These are phyloP conservation scores for Penicillium maclennaniae DNA, from an alignment of 495 filamentous ascomycete genomes.

Conservation along the genomic window DNA sequence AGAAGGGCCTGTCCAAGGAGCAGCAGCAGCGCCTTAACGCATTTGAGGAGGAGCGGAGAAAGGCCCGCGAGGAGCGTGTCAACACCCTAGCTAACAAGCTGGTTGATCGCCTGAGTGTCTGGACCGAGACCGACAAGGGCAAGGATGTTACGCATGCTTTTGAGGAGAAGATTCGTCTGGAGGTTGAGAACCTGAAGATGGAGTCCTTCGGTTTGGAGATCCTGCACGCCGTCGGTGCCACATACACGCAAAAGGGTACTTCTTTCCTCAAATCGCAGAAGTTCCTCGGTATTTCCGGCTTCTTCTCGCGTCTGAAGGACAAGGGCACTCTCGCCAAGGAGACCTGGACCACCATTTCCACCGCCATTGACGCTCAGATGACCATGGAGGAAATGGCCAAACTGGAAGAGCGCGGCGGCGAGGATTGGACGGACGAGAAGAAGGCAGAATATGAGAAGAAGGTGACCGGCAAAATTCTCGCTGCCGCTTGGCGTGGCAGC, in stretches of 20 bases:
- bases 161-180: slow-evolving; percentile 86
- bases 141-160: slow-evolving; percentile 81
- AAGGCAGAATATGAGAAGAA: slow-evolving; percentile 92
- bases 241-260: slow-evolving; percentile 82
- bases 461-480: slow-evolving; percentile 98
- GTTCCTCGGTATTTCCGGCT: slow-evolving; percentile 91
- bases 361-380: slow-evolving; percentile 96
- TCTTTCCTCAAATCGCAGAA: slow-evolving; percentile 91
- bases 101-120: slow-evolving; percentile 84
- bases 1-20: slow-evolving; percentile 81
- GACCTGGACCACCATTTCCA: slow-evolving; percentile 95
- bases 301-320: slow-evolving; percentile 90
- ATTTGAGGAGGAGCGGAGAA: slow-evolving; percentile 80
- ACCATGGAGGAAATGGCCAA: slow-evolving; percentile 99
- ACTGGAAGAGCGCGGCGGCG: slow-evolving; percentile 88
- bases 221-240: slow-evolving; percentile 86
- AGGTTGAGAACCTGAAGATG: slow-evolving; percentile 98
- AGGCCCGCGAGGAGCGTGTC: slow-evolving; percentile 86
- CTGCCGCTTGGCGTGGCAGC: slow-evolving; percentile 93
- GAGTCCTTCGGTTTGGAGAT: slow-evolving; percentile 98
- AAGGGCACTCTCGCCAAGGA: slow-evolving; percentile 96
- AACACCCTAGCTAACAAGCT: slow-evolving; percentile 79
- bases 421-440: slow-evolving; percentile 98
- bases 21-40: slow-evolving; percentile 85
- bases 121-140: slow-evolving; percentile 95